Base-by-base conservation (phyloP, 2,329 filamentous ascomycete species). In the Verticillium klebahnii region DNA sequence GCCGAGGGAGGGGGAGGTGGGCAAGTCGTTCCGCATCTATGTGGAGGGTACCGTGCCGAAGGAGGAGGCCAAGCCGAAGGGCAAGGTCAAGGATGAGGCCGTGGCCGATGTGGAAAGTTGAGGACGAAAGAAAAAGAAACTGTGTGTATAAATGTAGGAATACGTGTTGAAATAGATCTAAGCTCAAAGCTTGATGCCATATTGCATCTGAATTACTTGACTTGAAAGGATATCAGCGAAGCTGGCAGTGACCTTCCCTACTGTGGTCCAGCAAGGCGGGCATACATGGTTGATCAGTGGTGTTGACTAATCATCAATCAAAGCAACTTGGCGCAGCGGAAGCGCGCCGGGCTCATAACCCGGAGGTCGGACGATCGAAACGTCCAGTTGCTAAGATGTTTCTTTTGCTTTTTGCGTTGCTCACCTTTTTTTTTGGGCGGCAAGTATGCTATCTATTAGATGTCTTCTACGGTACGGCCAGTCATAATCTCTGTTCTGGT, bases 1-100 rank as follows among this genome's bases (percentile, higher is more conserved):
- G 70, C 64, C 66, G 5, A 71, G 77, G 64, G 77, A 81, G 32
- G 85, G 83, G 17, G 71, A 74, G 58, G 31, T 83, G 7, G 78
- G 78, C 4, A 74, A 70, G 54, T 75, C 77, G 66, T 74, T 78
- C 65, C 77, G 73, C 63, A 60, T 85, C 65, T 77, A 72, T 64
- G 71, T 80, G 25, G 79, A 83, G 67, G 73, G 72, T 1, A 69
- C 61, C 62, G 56, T 31, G 5, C 54, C 54, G 15, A 56, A 56
- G 29, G 54, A 32, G 54, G 54, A 34, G 5, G 54, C 17, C 54
- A 34, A 56, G 54, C 11, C 11, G 25, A 56, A 56, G 54, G 54
- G 54, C 9, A 56, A 56, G 52, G 52, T 19, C 23, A 19, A 52
- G 45, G 19, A 3, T n/a, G n/a, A 52, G 45, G 45, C 8, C 19